Base-by-base conservation (phyloP, 345 rosid genomes). In the Lepidium didymum region DNA sequence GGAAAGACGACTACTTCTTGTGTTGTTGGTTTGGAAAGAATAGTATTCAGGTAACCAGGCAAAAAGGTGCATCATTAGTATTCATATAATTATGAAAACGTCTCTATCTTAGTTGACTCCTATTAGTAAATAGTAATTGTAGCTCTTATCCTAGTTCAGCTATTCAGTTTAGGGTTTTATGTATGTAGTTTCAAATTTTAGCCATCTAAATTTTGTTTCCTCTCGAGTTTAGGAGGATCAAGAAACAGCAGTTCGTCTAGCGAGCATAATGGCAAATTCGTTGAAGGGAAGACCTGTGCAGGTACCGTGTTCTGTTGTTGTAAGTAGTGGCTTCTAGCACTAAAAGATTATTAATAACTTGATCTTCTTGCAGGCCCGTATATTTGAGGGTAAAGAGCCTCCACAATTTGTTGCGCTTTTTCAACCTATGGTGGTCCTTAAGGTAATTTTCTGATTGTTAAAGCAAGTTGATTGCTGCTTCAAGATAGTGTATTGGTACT, bases 11-110 rank as follows among this genome's bases (percentile, higher is more conserved):
- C 80, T 87, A 81, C 80, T 81, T 89, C 72, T 76, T 95, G 41
- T 91, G 99, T 80, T 87, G 83, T 58, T 95, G 99, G 99, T 76
- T 89, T 81, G 99, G 99, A 69, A 85, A 84, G 69, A 82, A 91
- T 70, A 87, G 96, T 80, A 71, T 80, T 67, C 90, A 91, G 97
- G 99, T 95, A 87, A 74, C 45, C 42, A 51, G 61, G 47, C 9
- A 31, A 50, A 73, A 49, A 31, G 7, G 56, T 59, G 49, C 72
- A 73, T 66, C 51, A 16, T 25, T 52, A 18, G 25, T 62, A 40
- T 27, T 23, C 33, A 35, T 73, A 19, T 46, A 10, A 18, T 29
- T n/a, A 13, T 25, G 4, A 31, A n/a, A 56, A 55, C 8, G 7
- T 44, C 21, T 40, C n/a, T 13, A 8, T 14, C 16, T 62, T 56